phyloP scores from a whole-genome alignment of 228 moss, liverwort and hornwort genomes.

The Sphagnum fallax region DNA sequence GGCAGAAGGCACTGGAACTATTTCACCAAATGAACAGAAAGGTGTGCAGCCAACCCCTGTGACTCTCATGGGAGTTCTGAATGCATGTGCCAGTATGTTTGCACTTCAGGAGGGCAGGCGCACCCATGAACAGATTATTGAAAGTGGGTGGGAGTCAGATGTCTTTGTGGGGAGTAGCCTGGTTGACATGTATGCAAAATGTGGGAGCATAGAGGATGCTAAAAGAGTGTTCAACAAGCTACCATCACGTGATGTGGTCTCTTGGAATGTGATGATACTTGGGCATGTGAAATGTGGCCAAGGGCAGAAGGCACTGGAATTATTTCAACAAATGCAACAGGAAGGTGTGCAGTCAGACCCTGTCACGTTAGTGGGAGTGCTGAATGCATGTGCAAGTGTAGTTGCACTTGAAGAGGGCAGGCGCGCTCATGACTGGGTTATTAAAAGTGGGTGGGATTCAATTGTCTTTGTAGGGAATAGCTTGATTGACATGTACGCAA shows the following conservation, averaged over 20 bases:
- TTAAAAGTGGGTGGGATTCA: slow-evolving; percentile 23
- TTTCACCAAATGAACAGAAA: slow-evolving; percentile 21
- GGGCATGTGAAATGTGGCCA: slow-evolving; percentile 23
- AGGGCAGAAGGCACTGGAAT: slow-evolving; percentile 21
- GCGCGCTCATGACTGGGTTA: slow-evolving; percentile 23
- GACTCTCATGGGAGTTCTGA: slow-evolving; percentile 38
- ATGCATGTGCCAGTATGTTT: slow-evolving; percentile 12
- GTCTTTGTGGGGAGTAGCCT: slow-evolving; percentile 35
- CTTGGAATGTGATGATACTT: slow-evolving; percentile 50
- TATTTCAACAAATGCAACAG: slow-evolving; percentile 38
- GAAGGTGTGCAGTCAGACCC: slow-evolving; percentile 31
- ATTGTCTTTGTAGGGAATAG: slow-evolving; percentile 33
- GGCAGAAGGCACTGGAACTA: slow-evolving; percentile 20
- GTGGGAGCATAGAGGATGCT: slow-evolving; percentile 24
- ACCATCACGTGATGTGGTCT: slow-evolving; percentile 28
- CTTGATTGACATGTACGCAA: slow-evolving; percentile 32
- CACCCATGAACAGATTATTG: slow-evolving; percentile 12
- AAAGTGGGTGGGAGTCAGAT: slow-evolving; percentile 19
- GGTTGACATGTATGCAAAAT: slow-evolving; percentile 40
- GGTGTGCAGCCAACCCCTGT: slow-evolving; percentile 28
- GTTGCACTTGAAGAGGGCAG: slow-evolving; percentile 21
- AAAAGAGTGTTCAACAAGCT: slow-evolving; percentile 25
- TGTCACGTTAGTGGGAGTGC: slow-evolving; percentile 43
- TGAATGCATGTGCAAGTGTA: slow-evolving; percentile 30
- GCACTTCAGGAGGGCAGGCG: slow-evolving; percentile 19